Conservation (phyloP, 176 grass and related monocot species). For the Rhynchospora tenuis region DNA sequence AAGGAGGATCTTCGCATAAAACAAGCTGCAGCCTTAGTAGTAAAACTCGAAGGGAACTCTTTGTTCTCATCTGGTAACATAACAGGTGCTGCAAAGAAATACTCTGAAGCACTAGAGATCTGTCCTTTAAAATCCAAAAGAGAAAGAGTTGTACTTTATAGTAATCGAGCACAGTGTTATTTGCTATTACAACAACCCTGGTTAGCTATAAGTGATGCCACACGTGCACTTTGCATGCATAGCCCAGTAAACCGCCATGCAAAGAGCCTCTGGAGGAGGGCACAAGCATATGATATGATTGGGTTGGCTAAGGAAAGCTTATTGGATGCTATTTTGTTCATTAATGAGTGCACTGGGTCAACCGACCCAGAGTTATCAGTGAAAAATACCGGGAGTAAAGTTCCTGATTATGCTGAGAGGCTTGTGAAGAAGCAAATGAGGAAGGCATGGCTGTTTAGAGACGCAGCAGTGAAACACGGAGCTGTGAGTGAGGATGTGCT, state of each 20-base stretch:
- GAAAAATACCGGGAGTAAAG: slow-evolving; percentile 70
- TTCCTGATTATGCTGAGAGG: slow-evolving; percentile 96
- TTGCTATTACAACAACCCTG: slow-evolving; percentile 94
- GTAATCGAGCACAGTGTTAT: slow-evolving; percentile 91
- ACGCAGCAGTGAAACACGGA: slow-evolving; percentile 85
- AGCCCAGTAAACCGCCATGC: slow-evolving; percentile 55
- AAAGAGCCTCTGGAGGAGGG: slow-evolving; percentile 97
- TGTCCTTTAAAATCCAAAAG: slow-evolving; percentile 99
- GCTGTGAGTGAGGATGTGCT: slow-evolving; percentile 53
- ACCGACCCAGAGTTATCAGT: slow-evolving; percentile 79
- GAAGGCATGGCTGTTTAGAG: slow-evolving; percentile 93
- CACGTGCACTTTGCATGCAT: slow-evolving; percentile 88
- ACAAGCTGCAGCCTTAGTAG: slow-evolving; percentile 93
- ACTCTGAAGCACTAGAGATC: slow-evolving; percentile 86
- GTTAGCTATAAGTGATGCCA: slow-evolving; percentile 84
- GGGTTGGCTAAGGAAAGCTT: slow-evolving; percentile 92
- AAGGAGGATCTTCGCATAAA: slow-evolving; percentile 98
- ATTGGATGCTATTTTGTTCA: slow-evolving; percentile 96
- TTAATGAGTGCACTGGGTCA: slow-evolving; percentile 86
- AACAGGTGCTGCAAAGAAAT: slow-evolving; percentile 76
- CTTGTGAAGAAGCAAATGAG: slow-evolving; percentile 98
- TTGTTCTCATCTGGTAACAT: slow-evolving; percentile 95
- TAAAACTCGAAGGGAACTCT: slow-evolving; percentile 98
- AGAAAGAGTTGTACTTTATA: slow-evolving; percentile 95
- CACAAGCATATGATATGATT: slow-evolving; percentile 99